phyloP scores from a whole-genome alignment of 768 basidiomycete species.

The Rhizopogon salebrosus region DNA sequence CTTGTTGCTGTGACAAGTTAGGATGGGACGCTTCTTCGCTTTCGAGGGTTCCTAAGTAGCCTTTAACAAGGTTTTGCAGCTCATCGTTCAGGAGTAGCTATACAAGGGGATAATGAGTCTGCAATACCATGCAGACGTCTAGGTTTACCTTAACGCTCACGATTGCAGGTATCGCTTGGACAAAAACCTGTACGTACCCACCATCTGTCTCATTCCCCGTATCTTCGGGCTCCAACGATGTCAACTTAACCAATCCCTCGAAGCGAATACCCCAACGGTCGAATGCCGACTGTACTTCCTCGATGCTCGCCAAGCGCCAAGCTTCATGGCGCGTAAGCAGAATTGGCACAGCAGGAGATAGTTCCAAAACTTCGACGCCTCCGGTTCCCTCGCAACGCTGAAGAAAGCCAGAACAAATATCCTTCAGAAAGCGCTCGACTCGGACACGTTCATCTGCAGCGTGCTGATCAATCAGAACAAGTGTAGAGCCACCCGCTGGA shows the following conservation, averaged over 20 bases:
- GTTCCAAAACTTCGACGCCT: conserved; percentile 34
- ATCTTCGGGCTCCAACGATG: conserved; percentile 13
- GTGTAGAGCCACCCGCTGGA: conserved; percentile 22
- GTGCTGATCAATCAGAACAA: conserved; percentile 93
- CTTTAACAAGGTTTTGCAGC: conserved; percentile 70
- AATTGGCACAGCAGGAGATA: conserved; percentile 53
- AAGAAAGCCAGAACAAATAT: conserved; percentile 69
- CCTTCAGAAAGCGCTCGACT: conserved; percentile 76
- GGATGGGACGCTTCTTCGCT: conserved; percentile 31
- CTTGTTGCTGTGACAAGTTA: conserved; percentile 12
- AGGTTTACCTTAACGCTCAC: conserved; percentile 59
- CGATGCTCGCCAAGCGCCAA: conserved; percentile 37
- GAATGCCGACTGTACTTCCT: conserved; percentile 43
- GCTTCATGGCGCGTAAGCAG: conserved; percentile 67
- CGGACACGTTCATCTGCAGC: conserved; percentile 96
- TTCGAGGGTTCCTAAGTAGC: conserved; percentile 60
- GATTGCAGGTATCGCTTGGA: conserved; percentile 61
- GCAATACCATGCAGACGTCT: neutral
- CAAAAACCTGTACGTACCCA: conserved; percentile 60
- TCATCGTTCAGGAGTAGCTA: conserved; percentile 67
- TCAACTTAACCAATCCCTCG: conserved; percentile 26
- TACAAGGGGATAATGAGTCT: conserved; percentile 7
- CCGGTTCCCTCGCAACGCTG: conserved; percentile 29
- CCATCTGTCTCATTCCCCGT: conserved; percentile 23
- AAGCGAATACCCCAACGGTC: conserved; percentile 68